phyloP scores from a whole-genome alignment of 345 rosid species.

The Populus alba region DNA sequence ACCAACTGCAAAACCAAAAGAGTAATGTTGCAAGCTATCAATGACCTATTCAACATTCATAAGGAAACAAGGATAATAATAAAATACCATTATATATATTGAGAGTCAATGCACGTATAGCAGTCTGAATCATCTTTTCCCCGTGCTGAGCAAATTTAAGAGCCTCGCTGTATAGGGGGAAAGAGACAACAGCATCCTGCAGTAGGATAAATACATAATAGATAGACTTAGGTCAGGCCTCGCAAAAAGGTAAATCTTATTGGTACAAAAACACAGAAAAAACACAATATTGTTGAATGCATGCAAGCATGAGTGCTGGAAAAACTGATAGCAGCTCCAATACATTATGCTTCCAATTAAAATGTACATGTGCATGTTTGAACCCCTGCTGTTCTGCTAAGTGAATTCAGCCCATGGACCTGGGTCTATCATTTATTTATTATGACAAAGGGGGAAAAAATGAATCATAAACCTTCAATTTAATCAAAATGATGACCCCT shows the following conservation, averaged over 20 bases:
- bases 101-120: constrained; percentile 70
- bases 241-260: background rate
- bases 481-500: background rate
- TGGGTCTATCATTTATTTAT: background rate
- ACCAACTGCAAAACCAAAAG: constrained; percentile 50
- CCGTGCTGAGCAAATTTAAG: constrained; percentile 63
- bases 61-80: constrained; percentile 6
- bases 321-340: background rate
- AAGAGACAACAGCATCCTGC: constrained; percentile 59
- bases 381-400: background rate
- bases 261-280: background rate
- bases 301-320: background rate
- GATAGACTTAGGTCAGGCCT: background rate
- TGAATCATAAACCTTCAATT: background rate
- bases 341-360: background rate
- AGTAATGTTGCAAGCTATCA: constrained; percentile 17
- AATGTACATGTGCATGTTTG: background rate
- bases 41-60: constrained; percentile 2
- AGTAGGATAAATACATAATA: background rate
- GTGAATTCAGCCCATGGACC: background rate
- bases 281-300: constrained; percentile 23
- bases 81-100: constrained; percentile 52
- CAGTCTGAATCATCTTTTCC: constrained; percentile 78
- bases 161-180: constrained; percentile 58
- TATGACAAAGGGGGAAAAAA: too few relatives aligned